A percentile compares a stretch with the other conserved stretches of the same genome.
Evolutionary conservation across 257 asterid species (phyloP).

Genomic region (Gentiana straminea): DNA sequence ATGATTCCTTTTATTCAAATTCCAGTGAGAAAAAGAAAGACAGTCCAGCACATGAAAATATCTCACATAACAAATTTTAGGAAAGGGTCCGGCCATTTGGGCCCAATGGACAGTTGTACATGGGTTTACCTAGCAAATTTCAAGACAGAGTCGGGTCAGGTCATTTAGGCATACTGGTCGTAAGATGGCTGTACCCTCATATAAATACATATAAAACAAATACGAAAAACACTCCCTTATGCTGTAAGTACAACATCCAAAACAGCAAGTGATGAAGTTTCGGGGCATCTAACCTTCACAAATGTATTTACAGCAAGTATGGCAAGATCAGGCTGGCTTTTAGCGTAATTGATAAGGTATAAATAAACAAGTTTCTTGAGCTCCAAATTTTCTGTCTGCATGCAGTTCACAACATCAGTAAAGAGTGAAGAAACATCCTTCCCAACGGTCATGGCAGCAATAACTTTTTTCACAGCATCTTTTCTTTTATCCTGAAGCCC

Average conservation of each 20-base stretch:
- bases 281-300: conserved; percentile 55
- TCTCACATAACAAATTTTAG: too few relatives aligned
- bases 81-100: too few relatives aligned
- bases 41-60: too few relatives aligned
- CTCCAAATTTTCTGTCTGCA: conserved; percentile 99
- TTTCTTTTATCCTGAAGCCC: conserved; percentile 84
- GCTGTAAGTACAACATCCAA: not conserved
- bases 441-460: conserved; percentile 99
- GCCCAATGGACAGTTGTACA: too few relatives aligned
- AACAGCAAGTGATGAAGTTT: conserved; percentile 7
- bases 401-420: conserved; percentile 97
- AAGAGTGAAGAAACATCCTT: conserved; percentile 96
- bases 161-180: too few relatives aligned
- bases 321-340: conserved; percentile 99
- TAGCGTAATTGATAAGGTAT: conserved; percentile 95
- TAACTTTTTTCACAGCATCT: conserved; percentile 98
- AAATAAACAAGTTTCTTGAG: conserved; percentile 92
- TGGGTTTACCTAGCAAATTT: too few relatives aligned
- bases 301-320: conserved; percentile 97
- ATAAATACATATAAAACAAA: not conserved
- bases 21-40: too few relatives aligned
- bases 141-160: too few relatives aligned
- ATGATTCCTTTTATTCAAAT: too few relatives aligned
- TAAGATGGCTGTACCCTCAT: not conserved
- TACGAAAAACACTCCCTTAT: not conserved